A percentile compares a stretch with the other conserved stretches of the same genome.
These are phyloP conservation scores for Tylopilus sp. DNA, from an alignment of 1,284 basidiomycete genomes.

Conservation along the genomic window DNA sequence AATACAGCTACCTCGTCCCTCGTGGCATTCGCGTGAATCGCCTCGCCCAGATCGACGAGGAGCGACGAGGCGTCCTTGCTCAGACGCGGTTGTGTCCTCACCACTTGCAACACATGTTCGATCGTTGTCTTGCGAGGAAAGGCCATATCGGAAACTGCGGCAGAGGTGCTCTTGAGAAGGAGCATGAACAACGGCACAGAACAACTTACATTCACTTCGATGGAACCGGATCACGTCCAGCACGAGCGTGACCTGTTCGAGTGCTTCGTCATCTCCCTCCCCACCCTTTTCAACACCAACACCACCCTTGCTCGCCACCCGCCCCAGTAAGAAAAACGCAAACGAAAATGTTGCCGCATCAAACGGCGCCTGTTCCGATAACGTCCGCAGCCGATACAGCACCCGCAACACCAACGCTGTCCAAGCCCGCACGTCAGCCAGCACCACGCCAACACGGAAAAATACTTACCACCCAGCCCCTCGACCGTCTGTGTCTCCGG, in stretches of 20 bases:
- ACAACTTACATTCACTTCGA: conserved; percentile 79
- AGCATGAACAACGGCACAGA: neutral
- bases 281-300: conserved; percentile 50
- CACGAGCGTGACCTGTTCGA: conserved; percentile 91
- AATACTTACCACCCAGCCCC: conserved; percentile 69
- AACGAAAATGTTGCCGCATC: conserved; percentile 91
- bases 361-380: conserved; percentile 87
- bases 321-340: conserved; percentile 80
- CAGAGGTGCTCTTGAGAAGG: neutral
- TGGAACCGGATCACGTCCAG: conserved; percentile 92
- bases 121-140: conserved; percentile 85
- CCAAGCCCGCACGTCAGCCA: neutral
- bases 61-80: conserved; percentile 90
- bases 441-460: neutral
- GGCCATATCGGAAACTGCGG: conserved; percentile 68
- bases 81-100: conserved; percentile 84
- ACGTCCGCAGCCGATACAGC: conserved; percentile 86
- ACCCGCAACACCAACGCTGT: conserved; percentile 86
- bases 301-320: conserved; percentile 79
- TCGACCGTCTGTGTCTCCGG: conserved; percentile 83
- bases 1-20: conserved; percentile 75
- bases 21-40: conserved; percentile 78
- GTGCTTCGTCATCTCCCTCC: conserved; percentile 69
- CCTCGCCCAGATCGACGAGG: conserved; percentile 87
- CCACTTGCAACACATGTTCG: conserved; percentile 79